Base-by-base conservation (phyloP, 1,284 basidiomycete genomes). In the Austroboletus niveus region DNA sequence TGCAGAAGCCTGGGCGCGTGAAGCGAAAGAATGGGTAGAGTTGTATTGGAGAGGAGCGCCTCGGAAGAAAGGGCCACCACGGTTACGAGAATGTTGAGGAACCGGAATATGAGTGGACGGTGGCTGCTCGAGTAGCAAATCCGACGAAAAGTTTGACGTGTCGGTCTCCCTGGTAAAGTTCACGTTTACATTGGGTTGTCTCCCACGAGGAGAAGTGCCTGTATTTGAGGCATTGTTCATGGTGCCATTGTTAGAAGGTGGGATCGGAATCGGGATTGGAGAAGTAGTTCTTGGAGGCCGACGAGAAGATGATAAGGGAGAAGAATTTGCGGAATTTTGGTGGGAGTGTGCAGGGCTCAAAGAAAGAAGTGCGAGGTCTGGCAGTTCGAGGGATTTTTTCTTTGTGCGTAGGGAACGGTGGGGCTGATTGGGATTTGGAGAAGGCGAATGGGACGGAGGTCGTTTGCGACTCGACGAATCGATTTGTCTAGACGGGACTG, bases 341-440 rank as follows among this genome's bases (percentile, higher is more conserved):
- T 64, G 69, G 40, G 71, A 71, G 43, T 72, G 63, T 31, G 75
- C 69, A 43, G 78, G 75, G 30, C 79, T 77, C 57, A 81, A 62
- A n/a, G 80, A 75, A 51, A 85, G 75, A 48, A 77, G 77, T 30
- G 83, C 84, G 59, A 90, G 81, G 73, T 89, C 87, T 51, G 87
- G 87, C 40, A 90, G 76, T 65, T 90, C 86, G 36, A 90, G 78
- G 0, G 84, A 86, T 62, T 78, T 82, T 72, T 87, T 88, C 76
- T 87, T 89, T 22, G 74, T 74, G 46, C 83, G 75, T 52, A 87
- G 72, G 42, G 84, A 83, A 54, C 71, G 73, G 64, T 79, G 77
- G 29, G 67, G 65, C 22, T 72, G 69, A 51, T 65, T 68, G 48
- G 70, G 67, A 38, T 59, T 64, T 29, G 72, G 69, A 52, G 66